phyloP scores from a whole-genome alignment of 352 stramenopile species.

The Phytophthora hibernalis region DNA sequence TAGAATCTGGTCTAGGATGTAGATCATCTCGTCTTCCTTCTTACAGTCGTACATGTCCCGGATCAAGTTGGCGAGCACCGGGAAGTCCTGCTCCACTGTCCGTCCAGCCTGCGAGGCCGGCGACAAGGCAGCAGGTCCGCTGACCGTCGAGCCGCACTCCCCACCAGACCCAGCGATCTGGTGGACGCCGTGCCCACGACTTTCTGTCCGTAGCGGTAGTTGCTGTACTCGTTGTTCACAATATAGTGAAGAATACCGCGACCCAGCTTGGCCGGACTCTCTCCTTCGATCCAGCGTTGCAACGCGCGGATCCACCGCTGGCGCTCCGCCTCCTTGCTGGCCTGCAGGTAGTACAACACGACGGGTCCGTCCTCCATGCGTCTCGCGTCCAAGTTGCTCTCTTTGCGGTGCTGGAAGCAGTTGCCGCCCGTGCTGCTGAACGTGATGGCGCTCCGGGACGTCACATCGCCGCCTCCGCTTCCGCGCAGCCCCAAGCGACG shows the following conservation, averaged over 20 bases:
- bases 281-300: slow-evolving; percentile 76
- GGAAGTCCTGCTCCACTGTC: slow-evolving; percentile 72
- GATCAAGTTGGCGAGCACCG: slow-evolving; percentile 77
- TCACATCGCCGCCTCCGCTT: slow-evolving; percentile 11
- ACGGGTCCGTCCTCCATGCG: slow-evolving; percentile 50
- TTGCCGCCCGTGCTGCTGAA: slow-evolving; percentile 37
- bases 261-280: slow-evolving; percentile 58
- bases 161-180: slow-evolving; percentile 25
- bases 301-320: slow-evolving; percentile 77
- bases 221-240: slow-evolving; percentile 78
- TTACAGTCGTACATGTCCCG: slow-evolving; percentile 80
- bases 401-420: slow-evolving; percentile 68
- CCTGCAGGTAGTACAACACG: slow-evolving; percentile 78
- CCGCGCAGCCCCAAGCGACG: slow-evolving; percentile 34
- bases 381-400: slow-evolving; percentile 56
- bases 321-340: slow-evolving; percentile 63
- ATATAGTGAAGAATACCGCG: slow-evolving; percentile 76
- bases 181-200: slow-evolving; percentile 33
- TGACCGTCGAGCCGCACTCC: slow-evolving; percentile 23
- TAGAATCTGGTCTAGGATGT: slow-evolving; percentile 84
- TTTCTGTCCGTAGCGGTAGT: slow-evolving; percentile 70
- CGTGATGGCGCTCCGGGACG: slow-evolving; percentile 20
- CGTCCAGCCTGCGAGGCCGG: slow-evolving; percentile 61
- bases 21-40: slow-evolving; percentile 82
- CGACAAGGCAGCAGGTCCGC: slow-evolving; percentile 40